Base-by-base conservation (phyloP, 352 stramenopile species). In the Pythium aristosporum region DNA sequence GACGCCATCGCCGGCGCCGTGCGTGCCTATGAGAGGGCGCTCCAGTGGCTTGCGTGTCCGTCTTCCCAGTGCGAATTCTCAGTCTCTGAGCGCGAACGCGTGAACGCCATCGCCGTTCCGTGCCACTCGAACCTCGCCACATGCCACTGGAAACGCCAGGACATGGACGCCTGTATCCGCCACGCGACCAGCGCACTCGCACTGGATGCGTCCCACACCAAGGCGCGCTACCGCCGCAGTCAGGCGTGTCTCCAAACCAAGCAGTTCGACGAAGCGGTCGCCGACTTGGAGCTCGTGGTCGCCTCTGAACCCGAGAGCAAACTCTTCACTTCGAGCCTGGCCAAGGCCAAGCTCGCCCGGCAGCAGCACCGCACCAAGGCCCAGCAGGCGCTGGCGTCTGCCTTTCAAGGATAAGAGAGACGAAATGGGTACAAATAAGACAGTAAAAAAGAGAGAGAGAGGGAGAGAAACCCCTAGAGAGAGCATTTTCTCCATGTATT, bases 71-170 rank as follows among this genome's bases (percentile, higher is more conserved):
- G 82, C 52, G 25, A 51, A 18, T 91, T 82, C 63, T 74, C 72
- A 16, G 8, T 10, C 0, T 48, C 75, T 0, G 81, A 92, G 63
- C 49, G 70, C 30, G 48, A 72, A 9, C 34, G 61, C 6, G 57
- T 86, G 36, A 50, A 75, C 36, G 52, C 57, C 9, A 53, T 90
- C 16, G 72, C 72, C 11, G 59, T 84, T 9, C 73, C 78, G 3
- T 87, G 80, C 39, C 80, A 86, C 28, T 67, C 68, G 20, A 91
- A 91, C 64, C 71, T 90, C 51, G 82, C 81, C 57, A 85, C 75
- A 32, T 87, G 76, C 61, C 76, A 78, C 60, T 89, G 69, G 64
- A 91, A 89, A 61, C 48, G 77, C 3, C 28, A 55, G 1, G 50
- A 76, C 1, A 65, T 76, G 49, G 65, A 84, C 8, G 58, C 48